Evolutionary conservation across 2,329 filamentous ascomycete genomes (phyloP), one percentile per base, ranked within the genome.

Genomic region (Nakataea oryzae): DNA sequence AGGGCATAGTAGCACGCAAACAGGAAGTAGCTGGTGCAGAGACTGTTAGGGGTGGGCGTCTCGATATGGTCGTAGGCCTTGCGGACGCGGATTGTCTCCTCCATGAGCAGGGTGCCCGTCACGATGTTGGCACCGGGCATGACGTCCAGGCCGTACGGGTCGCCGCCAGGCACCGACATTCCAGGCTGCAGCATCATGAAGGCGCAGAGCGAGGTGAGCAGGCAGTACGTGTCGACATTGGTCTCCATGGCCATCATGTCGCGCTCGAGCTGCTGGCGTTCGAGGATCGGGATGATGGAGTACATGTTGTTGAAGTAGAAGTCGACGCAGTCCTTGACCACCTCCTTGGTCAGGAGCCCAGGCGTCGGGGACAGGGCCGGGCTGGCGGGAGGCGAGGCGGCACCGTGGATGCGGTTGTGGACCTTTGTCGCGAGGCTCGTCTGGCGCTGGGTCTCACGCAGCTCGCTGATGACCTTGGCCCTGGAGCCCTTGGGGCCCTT

Each of bases 21-120:
- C 29, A 93, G 72, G 71, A 93, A 92, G 73, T 90, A 91, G 61
- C 87, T 91, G n/a, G 88, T 91, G 63, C 86, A 84, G 14, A 90
- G 72, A 57, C 77, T 81, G 67, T 85, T 84, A 63, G 82, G 72
- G 11, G 78, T 83, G 9, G 85, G 80, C 17, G 75, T 75, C 60
- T 84, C 82, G 34, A 83, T 76, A 65, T 85, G 84, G 63, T 88
- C 85, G 65, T 81, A 82, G 27, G 82, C 81, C 69, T 86, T 86
- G 62, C 86, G 80, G 5, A 87, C 84, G n/a, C 84, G 79, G 21
- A 86, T 71, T 1, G 82, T 80, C 72, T 92, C 89, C 59, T 89
- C 85, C 65, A 91, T 76, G 58, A 92, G 76, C 54, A 88, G 74
- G 61, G 86, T 84, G 41, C 86, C 86, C 0, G 86, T 85, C 55